These are phyloP conservation scores for Tricholoma hemisulphureum DNA, from an alignment of 768 basidiomycete genomes.

Conservation along the genomic window DNA sequence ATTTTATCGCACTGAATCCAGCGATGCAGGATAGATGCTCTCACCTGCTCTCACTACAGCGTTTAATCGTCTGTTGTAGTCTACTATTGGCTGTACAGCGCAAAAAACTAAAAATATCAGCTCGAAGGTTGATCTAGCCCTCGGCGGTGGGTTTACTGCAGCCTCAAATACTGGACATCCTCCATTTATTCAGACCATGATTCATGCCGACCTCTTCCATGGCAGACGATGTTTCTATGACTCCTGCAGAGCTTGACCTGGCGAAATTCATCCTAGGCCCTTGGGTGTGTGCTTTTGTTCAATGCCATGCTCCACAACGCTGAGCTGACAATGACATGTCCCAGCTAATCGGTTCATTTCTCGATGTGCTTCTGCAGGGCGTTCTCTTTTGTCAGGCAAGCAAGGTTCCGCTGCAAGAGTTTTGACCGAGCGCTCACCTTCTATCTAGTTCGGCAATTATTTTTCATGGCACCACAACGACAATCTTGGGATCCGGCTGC, in stretches of 20 bases:
- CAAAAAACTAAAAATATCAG: too few relatives aligned
- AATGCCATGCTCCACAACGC: not conserved
- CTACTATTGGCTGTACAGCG: too few relatives aligned
- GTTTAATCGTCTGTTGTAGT: too few relatives aligned
- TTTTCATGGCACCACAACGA: slow-evolving; percentile 24
- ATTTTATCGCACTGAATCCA: too few relatives aligned
- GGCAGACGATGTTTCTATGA: slow-evolving; percentile 14
- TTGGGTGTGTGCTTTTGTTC: slow-evolving; percentile 23
- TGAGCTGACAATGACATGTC: not conserved
- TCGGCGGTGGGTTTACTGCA: too few relatives aligned
- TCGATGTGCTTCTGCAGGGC: slow-evolving; percentile 32
- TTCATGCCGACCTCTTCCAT: not conserved
- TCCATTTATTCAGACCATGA: not conserved
- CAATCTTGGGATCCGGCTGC: slow-evolving; percentile 13
- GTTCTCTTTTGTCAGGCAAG: slow-evolving; percentile 30
- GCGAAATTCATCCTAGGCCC: slow-evolving; percentile 30
- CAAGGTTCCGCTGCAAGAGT: too few relatives aligned
- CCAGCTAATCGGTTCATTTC: slow-evolving; percentile 30
- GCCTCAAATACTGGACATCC: too few relatives aligned
- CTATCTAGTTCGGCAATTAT: slow-evolving; percentile 27
- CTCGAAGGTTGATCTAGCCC: too few relatives aligned
- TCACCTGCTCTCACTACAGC: too few relatives aligned
- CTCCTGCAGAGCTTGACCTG: slow-evolving; percentile 21
- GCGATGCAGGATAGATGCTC: too few relatives aligned
- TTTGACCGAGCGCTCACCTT: not conserved